These are phyloP conservation scores for Puccinia coronata DNA, from an alignment of 1,284 basidiomycete genomes.

Conservation along the genomic window DNA sequence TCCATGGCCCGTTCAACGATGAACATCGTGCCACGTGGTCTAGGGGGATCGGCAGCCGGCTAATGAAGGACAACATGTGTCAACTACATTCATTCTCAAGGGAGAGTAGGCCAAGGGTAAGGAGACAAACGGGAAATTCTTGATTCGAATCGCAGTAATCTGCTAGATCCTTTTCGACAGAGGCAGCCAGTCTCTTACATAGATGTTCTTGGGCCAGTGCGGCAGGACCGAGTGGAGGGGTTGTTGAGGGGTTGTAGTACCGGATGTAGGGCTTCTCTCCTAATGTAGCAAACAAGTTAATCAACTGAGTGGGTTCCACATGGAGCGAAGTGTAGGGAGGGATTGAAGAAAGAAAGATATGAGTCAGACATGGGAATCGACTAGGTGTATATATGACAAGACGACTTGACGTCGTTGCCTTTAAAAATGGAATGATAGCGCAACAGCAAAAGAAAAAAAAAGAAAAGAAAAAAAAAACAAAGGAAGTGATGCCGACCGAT, in stretches of 20 bases:
- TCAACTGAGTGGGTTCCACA: constrained; percentile 59
- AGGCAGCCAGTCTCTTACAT: constrained; percentile 75
- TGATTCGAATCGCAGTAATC: constrained; percentile 80
- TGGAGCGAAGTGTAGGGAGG: not conserved
- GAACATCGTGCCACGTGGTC: constrained; percentile 79
- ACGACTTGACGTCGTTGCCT: not conserved
- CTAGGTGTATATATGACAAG: not conserved
- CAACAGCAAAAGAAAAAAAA: not conserved
- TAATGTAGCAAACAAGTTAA: constrained; percentile 85
- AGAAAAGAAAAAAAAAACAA: not conserved
- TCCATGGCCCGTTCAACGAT: constrained; percentile 97
- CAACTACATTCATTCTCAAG: not conserved
- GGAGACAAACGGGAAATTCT: constrained; percentile 73
- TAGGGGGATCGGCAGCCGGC: constrained; percentile 63
- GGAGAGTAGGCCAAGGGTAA: not conserved
- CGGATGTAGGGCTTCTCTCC: constrained; percentile 93
- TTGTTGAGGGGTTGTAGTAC: constrained; percentile 81
- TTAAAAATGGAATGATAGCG: not conserved
- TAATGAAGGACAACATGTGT: constrained; percentile 3
- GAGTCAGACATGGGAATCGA: constrained; percentile 34
- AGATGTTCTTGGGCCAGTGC: constrained; percentile 67
- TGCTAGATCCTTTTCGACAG: constrained; percentile 78
- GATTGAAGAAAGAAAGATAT: constrained; percentile 18
- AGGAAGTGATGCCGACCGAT: constrained; percentile 52
- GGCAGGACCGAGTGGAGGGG: constrained; percentile 77